Percentiles rank a stretch among this genome's conserved stretches.
phyloP scores from a whole-genome alignment of 2,329 filamentous ascomycete genomes.

The Orbilia javanica region DNA sequence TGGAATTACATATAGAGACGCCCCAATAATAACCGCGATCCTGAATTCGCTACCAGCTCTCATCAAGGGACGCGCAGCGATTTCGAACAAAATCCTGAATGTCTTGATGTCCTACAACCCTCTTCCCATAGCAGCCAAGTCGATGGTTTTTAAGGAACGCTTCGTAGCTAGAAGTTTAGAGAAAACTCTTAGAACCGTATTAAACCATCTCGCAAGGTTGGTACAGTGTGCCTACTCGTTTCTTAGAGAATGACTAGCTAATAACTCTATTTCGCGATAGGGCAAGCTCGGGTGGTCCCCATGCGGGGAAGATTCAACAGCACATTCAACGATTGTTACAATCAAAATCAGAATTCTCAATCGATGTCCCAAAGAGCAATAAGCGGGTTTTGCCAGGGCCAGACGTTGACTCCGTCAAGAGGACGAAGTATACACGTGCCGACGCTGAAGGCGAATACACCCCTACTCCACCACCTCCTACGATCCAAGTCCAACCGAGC shows the following conservation, averaged over 20 bases:
- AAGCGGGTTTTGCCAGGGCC: constrained; percentile 76
- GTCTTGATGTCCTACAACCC: constrained; percentile 93
- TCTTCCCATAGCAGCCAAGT: constrained; percentile 80
- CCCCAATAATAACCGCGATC: constrained; percentile 88
- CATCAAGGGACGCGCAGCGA: constrained; percentile 82
- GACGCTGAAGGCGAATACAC: constrained; percentile 64
- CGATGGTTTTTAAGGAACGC: constrained; percentile 81
- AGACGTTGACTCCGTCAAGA: constrained; percentile 74
- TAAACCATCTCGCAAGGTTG: constrained; percentile 76
- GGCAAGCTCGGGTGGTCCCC: constrained; percentile 79
- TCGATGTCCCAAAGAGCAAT: constrained; percentile 84
- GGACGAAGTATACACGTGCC: constrained; percentile 38
- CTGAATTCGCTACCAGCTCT: constrained; percentile 88
- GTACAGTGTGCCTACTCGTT: background rate
- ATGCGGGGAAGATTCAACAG: constrained; percentile 83
- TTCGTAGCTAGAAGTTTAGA: constrained; percentile 94
- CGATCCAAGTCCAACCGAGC: constrained; percentile 56
- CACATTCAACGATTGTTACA: constrained; percentile 86
- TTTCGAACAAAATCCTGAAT: constrained; percentile 86
- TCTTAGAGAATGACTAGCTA: background rate
- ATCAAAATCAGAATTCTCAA: constrained; percentile 76
- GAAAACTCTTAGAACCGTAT: constrained; percentile 85
- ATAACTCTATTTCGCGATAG: constrained; percentile 66
- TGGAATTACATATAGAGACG: constrained; percentile 73
- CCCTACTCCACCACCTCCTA: constrained; percentile 72